Conservation (phyloP, 2,329 filamentous ascomycete genomes). For the Teratosphaeria zuluensis region DNA sequence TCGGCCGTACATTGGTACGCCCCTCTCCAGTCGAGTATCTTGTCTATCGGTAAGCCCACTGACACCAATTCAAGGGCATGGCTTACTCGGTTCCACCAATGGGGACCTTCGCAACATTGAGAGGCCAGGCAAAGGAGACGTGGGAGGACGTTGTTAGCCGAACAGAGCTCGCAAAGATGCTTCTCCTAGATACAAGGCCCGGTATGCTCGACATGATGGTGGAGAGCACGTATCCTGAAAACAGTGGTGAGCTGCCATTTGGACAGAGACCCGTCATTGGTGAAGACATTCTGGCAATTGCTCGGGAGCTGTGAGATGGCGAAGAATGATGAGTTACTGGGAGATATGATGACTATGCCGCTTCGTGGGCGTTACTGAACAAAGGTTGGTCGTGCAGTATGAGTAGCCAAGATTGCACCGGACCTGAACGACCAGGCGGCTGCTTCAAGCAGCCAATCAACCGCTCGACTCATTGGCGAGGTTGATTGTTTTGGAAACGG, state of each 20-base stretch:
- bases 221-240: constrained; percentile 15
- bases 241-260: neutral
- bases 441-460: no score
- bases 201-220: constrained; percentile 18
- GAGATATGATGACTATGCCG: no score
- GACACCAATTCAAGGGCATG: neutral
- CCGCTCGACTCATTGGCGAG: no score
- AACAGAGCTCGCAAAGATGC: constrained; percentile 1
- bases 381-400: no score
- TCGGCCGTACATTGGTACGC: constrained; percentile 8
- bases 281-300: constrained; percentile 3
- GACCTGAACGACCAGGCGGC: no score
- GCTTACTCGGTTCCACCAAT: neutral
- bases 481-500: no score
- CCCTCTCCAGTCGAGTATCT: neutral
- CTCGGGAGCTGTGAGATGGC: neutral
- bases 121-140: constrained; percentile 1
- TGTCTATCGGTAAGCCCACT: neutral
- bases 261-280: neutral
- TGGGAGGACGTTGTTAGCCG: constrained; percentile 8
- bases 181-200: constrained; percentile 13
- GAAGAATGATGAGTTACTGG: neutral
- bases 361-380: no score
- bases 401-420: no score
- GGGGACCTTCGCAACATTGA: constrained; percentile 4